Percentiles rank a stretch among this genome's conserved stretches.
Evolutionary conservation across 1,284 basidiomycete species (phyloP).

Genomic region (Phellinidium pouzarii): DNA sequence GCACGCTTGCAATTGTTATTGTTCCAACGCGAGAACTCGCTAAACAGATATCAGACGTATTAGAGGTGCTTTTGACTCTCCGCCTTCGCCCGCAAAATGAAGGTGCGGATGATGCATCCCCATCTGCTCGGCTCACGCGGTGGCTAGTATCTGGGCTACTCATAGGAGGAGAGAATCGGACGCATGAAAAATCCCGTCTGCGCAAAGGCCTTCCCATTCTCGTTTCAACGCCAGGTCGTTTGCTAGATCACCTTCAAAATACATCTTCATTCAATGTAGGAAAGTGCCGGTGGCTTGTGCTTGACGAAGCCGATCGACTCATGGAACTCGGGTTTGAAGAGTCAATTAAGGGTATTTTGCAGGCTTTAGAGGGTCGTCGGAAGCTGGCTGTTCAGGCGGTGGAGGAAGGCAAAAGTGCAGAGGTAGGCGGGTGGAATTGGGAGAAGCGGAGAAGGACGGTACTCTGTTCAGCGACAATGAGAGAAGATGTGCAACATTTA

Average conservation of each 20-base stretch:
- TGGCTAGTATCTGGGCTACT: constrained; percentile 94
- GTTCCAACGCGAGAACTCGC: constrained; percentile 94
- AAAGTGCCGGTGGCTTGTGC: constrained; percentile 91
- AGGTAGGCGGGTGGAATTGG: constrained; percentile 88
- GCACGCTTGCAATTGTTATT: constrained; percentile 92
- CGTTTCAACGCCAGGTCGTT: constrained; percentile 63
- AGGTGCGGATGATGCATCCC: constrained; percentile 40
- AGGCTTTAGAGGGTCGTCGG: constrained; percentile 74
- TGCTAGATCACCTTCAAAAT: constrained; percentile 73
- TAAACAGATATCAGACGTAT: constrained; percentile 81
- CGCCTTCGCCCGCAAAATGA: constrained; percentile 62
- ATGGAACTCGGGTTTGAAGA: constrained; percentile 69
- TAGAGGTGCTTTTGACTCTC: constrained; percentile 62
- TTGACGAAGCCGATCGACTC: constrained; percentile 93
- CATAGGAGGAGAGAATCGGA: constrained; percentile 69
- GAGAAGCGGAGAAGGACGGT: constrained; percentile 69
- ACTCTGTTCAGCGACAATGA: constrained; percentile 94
- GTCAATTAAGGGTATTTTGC: constrained; percentile 74
- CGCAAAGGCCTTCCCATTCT: constrained; percentile 70
- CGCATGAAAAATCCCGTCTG: constrained; percentile 69
- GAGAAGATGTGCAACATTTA: constrained; percentile 90
- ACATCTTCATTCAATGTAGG: constrained; percentile 88
- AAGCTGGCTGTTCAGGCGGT: constrained; percentile 70
- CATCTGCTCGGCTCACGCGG: constrained; percentile 61
- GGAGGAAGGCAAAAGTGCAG: constrained; percentile 60